Conservation (phyloP, 2,329 filamentous ascomycete genomes). For the Xenoacremonium recifei region DNA sequence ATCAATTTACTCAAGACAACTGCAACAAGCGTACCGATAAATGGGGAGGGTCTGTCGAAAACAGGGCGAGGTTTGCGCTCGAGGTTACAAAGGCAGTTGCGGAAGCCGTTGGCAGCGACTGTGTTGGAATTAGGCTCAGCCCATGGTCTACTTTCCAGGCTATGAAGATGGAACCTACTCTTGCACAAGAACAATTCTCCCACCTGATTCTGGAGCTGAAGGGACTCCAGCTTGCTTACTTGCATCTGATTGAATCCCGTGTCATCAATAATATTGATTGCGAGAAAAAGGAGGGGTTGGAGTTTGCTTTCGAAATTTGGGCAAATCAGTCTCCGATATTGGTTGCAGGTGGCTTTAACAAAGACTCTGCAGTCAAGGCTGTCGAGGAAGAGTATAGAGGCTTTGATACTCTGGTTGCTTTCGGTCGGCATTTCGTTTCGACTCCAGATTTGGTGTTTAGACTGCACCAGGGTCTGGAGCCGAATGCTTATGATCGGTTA, state of each 20-base stretch:
- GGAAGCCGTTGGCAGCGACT: constrained; percentile 46
- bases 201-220: constrained; percentile 53
- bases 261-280: constrained; percentile 42
- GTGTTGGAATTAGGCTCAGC: constrained; percentile 54
- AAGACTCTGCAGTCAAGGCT: constrained; percentile 21
- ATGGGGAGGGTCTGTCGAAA: constrained; percentile 50
- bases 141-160: constrained; percentile 61
- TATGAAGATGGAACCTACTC: constrained; percentile 61
- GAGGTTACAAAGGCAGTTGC: constrained; percentile 45
- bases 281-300: constrained; percentile 31
- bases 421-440: constrained; percentile 29
- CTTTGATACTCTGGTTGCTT: constrained; percentile 28
- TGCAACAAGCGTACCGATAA: constrained; percentile 48
- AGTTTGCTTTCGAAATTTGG: constrained; percentile 33
- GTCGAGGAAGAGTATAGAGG: constrained; percentile 29
- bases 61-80: constrained; percentile 46
- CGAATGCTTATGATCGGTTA: constrained; percentile 24
- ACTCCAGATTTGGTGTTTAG: constrained; percentile 23
- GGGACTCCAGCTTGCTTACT: constrained; percentile 54
- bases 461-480: constrained; percentile 14
- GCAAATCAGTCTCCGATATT: constrained; percentile 24
- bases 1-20: constrained; percentile 54
- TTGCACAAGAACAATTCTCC: constrained; percentile 63
- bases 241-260: constrained; percentile 60
- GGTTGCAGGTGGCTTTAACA: constrained; percentile 32